Percentiles rank a stretch among this genome's conserved stretches.
phyloP scores from a whole-genome alignment of 208 protist species.

The Acanthamoeba quina region DNA sequence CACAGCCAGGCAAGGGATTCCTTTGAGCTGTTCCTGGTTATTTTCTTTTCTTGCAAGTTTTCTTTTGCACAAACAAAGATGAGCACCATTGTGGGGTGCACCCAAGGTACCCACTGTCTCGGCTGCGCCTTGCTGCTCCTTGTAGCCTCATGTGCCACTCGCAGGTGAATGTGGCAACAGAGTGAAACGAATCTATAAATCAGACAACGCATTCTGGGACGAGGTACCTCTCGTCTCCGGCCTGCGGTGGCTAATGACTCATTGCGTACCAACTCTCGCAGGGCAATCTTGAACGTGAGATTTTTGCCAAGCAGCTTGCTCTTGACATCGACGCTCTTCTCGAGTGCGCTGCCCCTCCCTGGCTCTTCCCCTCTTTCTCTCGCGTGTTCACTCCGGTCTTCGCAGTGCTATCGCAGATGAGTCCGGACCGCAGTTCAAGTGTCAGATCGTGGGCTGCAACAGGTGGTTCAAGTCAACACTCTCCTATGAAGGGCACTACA shows the following conservation, averaged over 20 bases:
- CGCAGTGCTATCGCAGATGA: not conserved
- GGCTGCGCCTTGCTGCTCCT: no score
- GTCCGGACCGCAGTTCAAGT: not conserved
- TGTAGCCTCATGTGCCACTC: not conserved
- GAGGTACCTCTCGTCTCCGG: not conserved
- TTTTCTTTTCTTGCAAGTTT: no score
- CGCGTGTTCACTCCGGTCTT: not conserved
- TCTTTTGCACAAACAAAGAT: not conserved
- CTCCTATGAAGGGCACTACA: slow-evolving; percentile 37
- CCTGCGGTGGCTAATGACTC: not conserved
- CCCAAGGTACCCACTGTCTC: not conserved
- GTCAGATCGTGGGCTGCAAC: slow-evolving; percentile 39
- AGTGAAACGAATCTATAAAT: slow-evolving; percentile 40
- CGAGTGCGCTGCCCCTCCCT: not conserved
- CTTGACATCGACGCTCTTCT: not conserved
- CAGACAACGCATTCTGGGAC: slow-evolving; percentile 34
- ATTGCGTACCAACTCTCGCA: not conserved
- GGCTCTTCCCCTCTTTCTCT: not conserved
- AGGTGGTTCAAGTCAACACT: not conserved
- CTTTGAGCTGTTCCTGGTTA: no score
- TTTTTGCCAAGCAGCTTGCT: slow-evolving; percentile 25
- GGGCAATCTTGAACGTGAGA: slow-evolving; percentile 42
- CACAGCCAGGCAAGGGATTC: no score
- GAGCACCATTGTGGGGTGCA: not conserved
- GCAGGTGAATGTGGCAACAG: slow-evolving; percentile 40